Evolutionary conservation across 352 stramenopile species (phyloP).

Genomic region (Globisporangium radiosum): DNA sequence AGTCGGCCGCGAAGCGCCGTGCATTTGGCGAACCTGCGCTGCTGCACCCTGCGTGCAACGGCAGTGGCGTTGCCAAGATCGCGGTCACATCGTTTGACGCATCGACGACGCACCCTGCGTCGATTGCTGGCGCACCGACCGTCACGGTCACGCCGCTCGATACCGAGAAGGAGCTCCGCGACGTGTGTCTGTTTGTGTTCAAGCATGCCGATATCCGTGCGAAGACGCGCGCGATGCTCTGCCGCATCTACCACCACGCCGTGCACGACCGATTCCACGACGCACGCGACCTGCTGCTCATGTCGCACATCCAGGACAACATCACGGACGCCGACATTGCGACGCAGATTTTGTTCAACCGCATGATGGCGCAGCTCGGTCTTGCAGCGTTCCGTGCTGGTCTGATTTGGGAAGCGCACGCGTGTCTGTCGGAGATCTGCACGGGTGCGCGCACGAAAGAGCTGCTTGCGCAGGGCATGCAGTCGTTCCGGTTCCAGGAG

Average conservation of each 20-base stretch:
- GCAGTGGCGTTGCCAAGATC: constrained; percentile 27
- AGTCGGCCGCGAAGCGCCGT: constrained; percentile 75
- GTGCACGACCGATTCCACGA: constrained; percentile 98
- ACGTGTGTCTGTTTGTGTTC: constrained; percentile 93
- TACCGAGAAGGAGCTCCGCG: constrained; percentile 77
- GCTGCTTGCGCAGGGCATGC: constrained; percentile 94
- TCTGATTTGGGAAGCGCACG: constrained; percentile 94
- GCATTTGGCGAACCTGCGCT: constrained; percentile 80
- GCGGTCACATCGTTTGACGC: constrained; percentile 49
- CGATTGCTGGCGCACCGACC: constrained; percentile 61
- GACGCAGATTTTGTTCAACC: constrained; percentile 98
- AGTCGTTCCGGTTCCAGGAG: constrained; percentile 89
- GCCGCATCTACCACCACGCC: constrained; percentile 97
- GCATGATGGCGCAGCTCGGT: constrained; percentile 90
- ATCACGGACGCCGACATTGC: constrained; percentile 90
- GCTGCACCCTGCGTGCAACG: constrained; percentile 86
- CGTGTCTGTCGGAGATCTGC: constrained; percentile 97
- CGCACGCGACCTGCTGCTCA: constrained; percentile 97
- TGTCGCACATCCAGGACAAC: constrained; percentile 97
- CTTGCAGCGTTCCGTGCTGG: constrained; percentile 96
- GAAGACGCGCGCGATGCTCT: constrained; percentile 97
- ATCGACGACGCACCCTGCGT: constrained; percentile 64
- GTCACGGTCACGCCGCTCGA: constrained; percentile 53
- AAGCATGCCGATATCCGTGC: constrained; percentile 88
- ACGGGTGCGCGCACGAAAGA: constrained; percentile 91